phyloP scores from a whole-genome alignment of 2,329 filamentous ascomycete species.

The Cladosporium sp. region DNA sequence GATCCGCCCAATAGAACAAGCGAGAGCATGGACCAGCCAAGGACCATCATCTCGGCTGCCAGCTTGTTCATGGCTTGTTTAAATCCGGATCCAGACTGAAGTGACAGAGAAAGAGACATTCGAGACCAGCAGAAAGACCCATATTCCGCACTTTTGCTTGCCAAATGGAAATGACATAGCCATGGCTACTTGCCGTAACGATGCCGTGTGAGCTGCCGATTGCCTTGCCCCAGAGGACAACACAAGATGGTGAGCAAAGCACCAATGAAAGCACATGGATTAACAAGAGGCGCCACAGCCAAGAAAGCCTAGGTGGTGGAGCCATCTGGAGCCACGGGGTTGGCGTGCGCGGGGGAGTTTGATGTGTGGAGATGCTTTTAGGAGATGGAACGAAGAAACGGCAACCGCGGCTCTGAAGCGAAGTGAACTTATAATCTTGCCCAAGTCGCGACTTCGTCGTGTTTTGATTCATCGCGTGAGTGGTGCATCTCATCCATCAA shows the following conservation, averaged over 20 bases:
- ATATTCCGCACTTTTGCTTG: not conserved
- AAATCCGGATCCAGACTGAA: not conserved
- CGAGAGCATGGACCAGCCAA: constrained; percentile 3
- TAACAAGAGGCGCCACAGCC: too few species aligned
- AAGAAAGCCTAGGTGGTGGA: too few species aligned
- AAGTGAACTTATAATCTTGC: too few species aligned
- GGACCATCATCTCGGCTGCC: constrained; percentile 4
- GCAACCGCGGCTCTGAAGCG: too few species aligned
- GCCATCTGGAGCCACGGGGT: too few species aligned
- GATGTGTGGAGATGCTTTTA: too few species aligned
- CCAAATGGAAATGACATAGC: not conserved
- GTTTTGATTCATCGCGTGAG: not conserved
- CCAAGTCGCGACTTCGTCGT: not conserved
- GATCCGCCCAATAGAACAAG: too few species aligned
- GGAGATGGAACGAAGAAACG: too few species aligned
- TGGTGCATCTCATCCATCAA: not conserved
- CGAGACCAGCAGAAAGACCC: not conserved
- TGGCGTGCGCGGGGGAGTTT: too few species aligned
- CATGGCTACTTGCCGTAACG: not conserved
- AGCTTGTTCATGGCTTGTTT: not conserved
- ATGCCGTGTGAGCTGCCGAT: not conserved
- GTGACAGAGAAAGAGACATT: not conserved
- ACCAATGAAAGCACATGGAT: too few species aligned
- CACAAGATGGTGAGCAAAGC: too few species aligned
- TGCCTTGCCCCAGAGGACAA: not conserved